These are phyloP conservation scores for Kwoniella shandongensis DNA, from an alignment of 768 basidiomycete species.

Conservation along the genomic window DNA sequence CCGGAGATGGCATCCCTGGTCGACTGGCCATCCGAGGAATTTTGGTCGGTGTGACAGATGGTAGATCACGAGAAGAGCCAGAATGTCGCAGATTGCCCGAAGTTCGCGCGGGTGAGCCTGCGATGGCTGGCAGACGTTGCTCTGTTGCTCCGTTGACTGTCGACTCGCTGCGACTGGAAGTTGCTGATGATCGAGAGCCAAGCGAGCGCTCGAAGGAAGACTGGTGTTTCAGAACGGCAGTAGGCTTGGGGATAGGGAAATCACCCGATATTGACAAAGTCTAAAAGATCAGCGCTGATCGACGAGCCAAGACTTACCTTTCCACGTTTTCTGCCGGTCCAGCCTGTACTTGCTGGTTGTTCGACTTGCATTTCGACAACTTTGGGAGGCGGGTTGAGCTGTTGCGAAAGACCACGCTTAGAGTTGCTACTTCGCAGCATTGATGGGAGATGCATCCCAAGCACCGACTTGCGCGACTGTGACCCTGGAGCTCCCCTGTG, in stretches of 20 bases:
- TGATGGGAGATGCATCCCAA: constrained; percentile 76
- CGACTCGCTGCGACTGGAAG: constrained; percentile 24
- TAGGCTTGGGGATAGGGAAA: constrained; percentile 15
- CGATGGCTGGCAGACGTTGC: constrained; percentile 34
- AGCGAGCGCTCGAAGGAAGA: constrained; percentile 25
- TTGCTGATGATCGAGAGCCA: constrained; percentile 17
- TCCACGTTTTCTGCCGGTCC: constrained; percentile 45
- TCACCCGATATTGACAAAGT: constrained; percentile 43
- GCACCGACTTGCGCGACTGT: constrained; percentile 60
- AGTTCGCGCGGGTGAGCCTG: constrained; percentile 32
- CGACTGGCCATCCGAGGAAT: constrained; percentile 52
- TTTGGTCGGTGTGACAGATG: constrained; percentile 51
- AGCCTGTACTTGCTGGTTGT: constrained; percentile 31
- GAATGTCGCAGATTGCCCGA: constrained; percentile 15
- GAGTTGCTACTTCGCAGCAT: constrained; percentile 81
- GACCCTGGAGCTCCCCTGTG: constrained; percentile 1
- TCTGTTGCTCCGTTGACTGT: constrained; percentile 29
- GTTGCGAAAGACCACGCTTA: constrained; percentile 64
- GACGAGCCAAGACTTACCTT: constrained; percentile 32
- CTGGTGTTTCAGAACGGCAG: constrained; percentile 24
- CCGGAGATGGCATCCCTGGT: constrained; percentile 24
- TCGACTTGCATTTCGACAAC: constrained; percentile 10
- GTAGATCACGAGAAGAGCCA: constrained; percentile 22
- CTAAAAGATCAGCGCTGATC: constrained; percentile 19
- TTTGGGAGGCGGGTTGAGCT: constrained; percentile 19